Evolutionary conservation across 2,329 filamentous ascomycete species (phyloP), one percentile per base, ranked within the genome.

Genomic region (Aspergillus hortae): DNA sequence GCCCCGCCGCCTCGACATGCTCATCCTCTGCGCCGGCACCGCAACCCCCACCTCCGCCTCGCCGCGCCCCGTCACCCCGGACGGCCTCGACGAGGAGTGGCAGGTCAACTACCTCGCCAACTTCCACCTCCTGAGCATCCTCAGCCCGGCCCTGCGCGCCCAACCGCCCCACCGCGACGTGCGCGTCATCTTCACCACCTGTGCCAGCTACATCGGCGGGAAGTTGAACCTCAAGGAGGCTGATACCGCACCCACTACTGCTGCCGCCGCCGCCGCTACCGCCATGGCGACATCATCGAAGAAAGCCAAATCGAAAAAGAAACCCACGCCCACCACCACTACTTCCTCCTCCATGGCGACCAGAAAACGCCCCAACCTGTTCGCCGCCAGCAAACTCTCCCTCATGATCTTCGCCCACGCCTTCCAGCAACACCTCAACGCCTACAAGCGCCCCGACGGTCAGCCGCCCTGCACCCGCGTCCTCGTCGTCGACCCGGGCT

Each of bases 141-240:
- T 99, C 33, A 94, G 88, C 61, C 94, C 94, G 0, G 92, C 94
- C 0, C 80, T 99, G 54, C 84, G 90, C 59, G 90, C 89, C 1
- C 94, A 99, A 71, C 94, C 94, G 2, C 85, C 95, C 50, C 94
- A 99, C 69, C 84, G 94, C 62, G 94, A 99, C 69, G 90, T 99
- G 14, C 82, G 94, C 55, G 81, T 99, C 55, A 80, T 99, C 51
- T 84, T 97, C 59, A 80, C 89, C 1, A 95, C 89, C 0, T 99
- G 95, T 69, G 86, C 90, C 17, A 87, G 89, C 32, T 97, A 99
- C 72, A 89, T 96, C 60, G 84, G 82, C 1, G 89, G 88, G 4
- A 86, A 86, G 12, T 78, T 90, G 7, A 80, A 82, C 56, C 68
- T 74, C 64, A 75, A 54, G 49, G 65, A 55, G 23, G 51, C 57